Evolutionary conservation across 2,329 filamentous ascomycete genomes (phyloP), one percentile per base, ranked within the genome.

Genomic region (Epichloe bromicola): DNA sequence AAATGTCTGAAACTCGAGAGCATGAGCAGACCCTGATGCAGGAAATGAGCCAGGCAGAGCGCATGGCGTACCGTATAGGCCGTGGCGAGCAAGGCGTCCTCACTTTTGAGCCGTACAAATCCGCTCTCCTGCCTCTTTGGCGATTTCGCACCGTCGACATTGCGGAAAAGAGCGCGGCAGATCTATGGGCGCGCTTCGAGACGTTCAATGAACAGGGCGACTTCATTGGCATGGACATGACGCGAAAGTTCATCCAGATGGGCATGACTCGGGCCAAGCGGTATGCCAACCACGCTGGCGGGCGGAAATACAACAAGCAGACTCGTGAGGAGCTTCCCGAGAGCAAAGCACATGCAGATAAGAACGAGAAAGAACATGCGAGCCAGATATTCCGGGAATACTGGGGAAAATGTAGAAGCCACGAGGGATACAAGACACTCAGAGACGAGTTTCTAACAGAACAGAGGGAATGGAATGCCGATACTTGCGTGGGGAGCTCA

Each of bases 211-310:
- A 40, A 8, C 19, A 48, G 36, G 46, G 46, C 14, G 46, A 48
- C 17, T 48, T 48, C 33, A 26, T 48, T 12, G 46, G 46, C 46
- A 48, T 41, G 46, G 37, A 40, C 37, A 48, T 40, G 46, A n/a
- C 37, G 23, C 37, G 46, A 2, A 48, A 48, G 37, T 41, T 48
- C 26, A 39, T 48, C n/a, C 37, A 48, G 26, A 48, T 39, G 46
- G 46, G 36, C 34, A 48, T 48, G 46, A 48, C 46, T 12, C 19
- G 36, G 36, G 46, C 46, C 20, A 39, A 40, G 46, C 19, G 46
- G 36, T 39, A 48, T 12, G 46, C 46, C 14, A 48, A 48, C 46
- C 46, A 48, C 33, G 46, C 46, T 5, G 46, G 46, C 7, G 46
- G 46, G 20, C 34, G 46, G 19, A 48, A 48, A 14, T 40, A 39